phyloP scores from a whole-genome alignment of 2,329 filamentous ascomycete genomes.

The Pezicula radicicola region DNA sequence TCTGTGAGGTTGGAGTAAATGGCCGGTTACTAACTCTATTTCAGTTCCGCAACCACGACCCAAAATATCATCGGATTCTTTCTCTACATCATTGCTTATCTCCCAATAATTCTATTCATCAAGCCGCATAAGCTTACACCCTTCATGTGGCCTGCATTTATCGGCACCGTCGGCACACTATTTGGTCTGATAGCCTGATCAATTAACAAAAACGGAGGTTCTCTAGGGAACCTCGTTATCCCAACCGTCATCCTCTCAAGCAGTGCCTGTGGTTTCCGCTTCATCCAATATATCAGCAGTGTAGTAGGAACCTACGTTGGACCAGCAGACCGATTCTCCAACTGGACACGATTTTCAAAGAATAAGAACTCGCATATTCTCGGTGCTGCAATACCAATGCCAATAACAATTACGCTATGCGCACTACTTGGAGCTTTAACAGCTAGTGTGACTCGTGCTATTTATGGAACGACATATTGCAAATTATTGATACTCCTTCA shows the following conservation, averaged over 20 bases:
- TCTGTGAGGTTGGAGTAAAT: background rate
- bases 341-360: constrained; percentile 9
- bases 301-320: constrained; percentile 4
- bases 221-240: constrained; percentile 2
- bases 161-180: background rate
- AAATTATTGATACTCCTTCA: constrained; percentile 6
- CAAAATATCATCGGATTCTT: constrained; percentile 4
- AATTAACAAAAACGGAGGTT: constrained; percentile 3
- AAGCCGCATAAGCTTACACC: constrained; percentile 3
- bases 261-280: constrained; percentile 1
- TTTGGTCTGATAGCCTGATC: constrained; percentile 7
- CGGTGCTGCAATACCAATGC: constrained; percentile 8
- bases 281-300: constrained; percentile 3
- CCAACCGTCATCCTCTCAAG: constrained; percentile 2
- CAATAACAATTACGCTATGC: constrained; percentile 1
- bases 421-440: constrained; percentile 4
- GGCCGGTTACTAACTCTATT: background rate
- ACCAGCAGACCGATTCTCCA: constrained; percentile 3
- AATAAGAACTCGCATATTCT: constrained; percentile 14
- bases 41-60: constrained; percentile 3
- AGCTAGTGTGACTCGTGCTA: constrained; percentile 1
- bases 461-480: constrained; percentile 6
- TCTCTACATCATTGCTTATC: constrained; percentile 4
- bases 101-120: constrained; percentile 7
- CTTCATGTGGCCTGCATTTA: constrained; percentile 6